Conservation (phyloP, 2,329 filamentous ascomycete genomes). For the Hypoxylon sp. region DNA sequence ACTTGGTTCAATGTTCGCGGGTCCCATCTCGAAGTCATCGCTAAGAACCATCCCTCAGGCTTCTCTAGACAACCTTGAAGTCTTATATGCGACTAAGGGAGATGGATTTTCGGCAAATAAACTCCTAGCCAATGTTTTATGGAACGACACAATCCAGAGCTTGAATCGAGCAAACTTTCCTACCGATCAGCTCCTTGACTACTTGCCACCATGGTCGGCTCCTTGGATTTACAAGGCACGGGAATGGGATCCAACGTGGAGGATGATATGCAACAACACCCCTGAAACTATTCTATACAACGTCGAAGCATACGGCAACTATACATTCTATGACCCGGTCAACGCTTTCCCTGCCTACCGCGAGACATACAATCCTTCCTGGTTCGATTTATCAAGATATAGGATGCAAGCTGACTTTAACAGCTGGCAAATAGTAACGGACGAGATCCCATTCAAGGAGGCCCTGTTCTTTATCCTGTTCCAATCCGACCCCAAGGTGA, state of each 20-base stretch:
- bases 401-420: neutral
- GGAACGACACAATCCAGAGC: neutral
- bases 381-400: neutral
- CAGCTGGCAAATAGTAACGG: neutral
- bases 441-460: neutral
- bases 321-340: neutral
- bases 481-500: neutral
- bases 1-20: neutral
- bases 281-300: neutral
- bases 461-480: neutral
- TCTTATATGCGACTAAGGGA: neutral
- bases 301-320: neutral
- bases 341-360: neutral
- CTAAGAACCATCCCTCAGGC: neutral
- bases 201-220: neutral
- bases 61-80: neutral
- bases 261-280: neutral
- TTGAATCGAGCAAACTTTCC: neutral
- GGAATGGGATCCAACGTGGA: neutral
- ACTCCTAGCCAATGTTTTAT: neutral
- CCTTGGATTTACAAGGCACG: neutral
- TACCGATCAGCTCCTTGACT: neutral
- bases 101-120: neutral
- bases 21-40: neutral
- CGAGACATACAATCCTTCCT: neutral